Evolutionary conservation across 139 green algal genomes (phyloP).

Genomic region (Coelastrella sp.): DNA sequence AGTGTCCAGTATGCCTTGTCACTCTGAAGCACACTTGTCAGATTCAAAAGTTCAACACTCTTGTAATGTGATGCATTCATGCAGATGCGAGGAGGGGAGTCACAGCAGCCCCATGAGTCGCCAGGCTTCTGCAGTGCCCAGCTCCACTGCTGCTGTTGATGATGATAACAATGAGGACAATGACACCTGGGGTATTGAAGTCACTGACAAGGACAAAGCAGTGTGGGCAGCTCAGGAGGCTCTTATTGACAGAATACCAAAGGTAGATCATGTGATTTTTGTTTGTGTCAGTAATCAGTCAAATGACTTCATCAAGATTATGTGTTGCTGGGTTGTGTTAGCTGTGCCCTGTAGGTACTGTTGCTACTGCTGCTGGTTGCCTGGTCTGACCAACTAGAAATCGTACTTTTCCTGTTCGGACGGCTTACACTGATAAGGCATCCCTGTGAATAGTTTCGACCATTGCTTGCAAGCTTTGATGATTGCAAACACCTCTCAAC

Average conservation of each 20-base stretch:
- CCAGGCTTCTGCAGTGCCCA: not conserved
- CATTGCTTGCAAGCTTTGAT: too few species aligned
- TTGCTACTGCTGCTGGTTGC: not conserved
- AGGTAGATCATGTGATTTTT: slow-evolving; percentile 48
- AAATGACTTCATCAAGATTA: too few species aligned
- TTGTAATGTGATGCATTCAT: not conserved
- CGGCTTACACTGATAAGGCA: too few species aligned
- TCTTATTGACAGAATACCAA: slow-evolving; percentile 59
- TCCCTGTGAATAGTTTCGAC: too few species aligned
- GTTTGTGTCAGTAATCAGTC: too few species aligned
- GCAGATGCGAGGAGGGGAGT: slow-evolving; percentile 1
- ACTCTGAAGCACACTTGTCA: too few species aligned
- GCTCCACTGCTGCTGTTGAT: not conserved
- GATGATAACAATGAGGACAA: not conserved
- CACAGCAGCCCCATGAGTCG: not conserved
- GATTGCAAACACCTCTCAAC: too few species aligned
- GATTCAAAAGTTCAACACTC: too few species aligned
- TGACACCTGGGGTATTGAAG: slow-evolving; percentile 6
- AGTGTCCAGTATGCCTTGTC: not conserved
- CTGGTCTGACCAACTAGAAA: too few species aligned
- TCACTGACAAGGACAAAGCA: slow-evolving; percentile 30
- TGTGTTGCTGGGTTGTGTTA: too few species aligned
- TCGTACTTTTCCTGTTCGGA: too few species aligned
- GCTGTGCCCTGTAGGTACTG: not conserved
- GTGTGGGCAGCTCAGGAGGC: slow-evolving; percentile 59